Evolutionary conservation across 768 basidiomycete genomes (phyloP).

Genomic region (Clavulina sp.): DNA sequence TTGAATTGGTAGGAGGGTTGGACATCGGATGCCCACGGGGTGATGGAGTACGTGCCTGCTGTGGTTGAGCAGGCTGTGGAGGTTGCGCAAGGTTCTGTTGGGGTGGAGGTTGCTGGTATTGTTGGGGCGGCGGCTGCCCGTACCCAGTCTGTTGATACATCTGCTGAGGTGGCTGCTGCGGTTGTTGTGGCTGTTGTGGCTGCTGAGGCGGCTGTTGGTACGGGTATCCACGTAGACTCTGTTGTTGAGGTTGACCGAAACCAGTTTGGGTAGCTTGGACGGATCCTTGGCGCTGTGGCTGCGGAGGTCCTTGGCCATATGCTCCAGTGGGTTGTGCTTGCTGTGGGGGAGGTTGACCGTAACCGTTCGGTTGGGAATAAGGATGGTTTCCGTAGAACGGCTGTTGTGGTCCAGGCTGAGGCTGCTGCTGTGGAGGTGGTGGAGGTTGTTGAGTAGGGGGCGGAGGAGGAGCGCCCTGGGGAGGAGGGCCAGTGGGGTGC

Average conservation of each 20-base stretch:
- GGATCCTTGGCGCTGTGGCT: conserved; percentile 3
- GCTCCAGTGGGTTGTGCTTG: background rate
- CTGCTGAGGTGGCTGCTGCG: conserved; percentile 2
- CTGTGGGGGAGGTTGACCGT: conserved; percentile 3
- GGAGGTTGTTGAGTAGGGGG: conserved; percentile 3
- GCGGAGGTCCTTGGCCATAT: background rate
- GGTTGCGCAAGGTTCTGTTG: background rate
- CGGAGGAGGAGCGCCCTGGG: too few species aligned
- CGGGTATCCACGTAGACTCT: conserved; percentile 5
- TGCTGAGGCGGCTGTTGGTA: conserved; percentile 8
- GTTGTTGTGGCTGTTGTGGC: conserved; percentile 1
- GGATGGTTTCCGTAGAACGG: background rate
- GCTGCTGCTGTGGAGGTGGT: background rate
- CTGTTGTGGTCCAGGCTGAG: conserved; percentile 1
- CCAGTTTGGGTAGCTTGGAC: conserved; percentile 2
- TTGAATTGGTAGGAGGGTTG: background rate
- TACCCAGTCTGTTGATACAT: background rate
- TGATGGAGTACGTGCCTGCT: background rate
- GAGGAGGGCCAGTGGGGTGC: background rate
- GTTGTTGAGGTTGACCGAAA: too few species aligned
- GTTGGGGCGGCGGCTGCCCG: background rate
- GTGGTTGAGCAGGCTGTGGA: background rate
- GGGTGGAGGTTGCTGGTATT: background rate
- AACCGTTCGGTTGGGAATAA: background rate
- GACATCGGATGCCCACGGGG: background rate